A percentile compares a stretch with the other conserved stretches of the same genome.
Conservation (phyloP, 2,329 filamentous ascomycete genomes). For the Coniochaeta hoffmannii region DNA sequence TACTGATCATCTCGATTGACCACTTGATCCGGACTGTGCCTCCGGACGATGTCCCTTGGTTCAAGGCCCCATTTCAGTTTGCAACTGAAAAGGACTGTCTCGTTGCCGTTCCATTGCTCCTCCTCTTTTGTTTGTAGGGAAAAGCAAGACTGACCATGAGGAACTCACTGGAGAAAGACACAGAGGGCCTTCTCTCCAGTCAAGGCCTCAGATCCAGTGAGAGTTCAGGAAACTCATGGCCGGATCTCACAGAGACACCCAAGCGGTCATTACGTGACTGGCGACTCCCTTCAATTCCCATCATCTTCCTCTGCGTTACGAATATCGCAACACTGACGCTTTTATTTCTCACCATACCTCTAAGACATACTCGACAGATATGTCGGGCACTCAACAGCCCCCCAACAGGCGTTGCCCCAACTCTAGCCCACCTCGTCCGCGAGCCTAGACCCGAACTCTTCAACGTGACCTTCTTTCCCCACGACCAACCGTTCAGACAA, state of each 20-base stretch:
- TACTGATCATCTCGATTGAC: too few relatives aligned
- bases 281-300: background rate
- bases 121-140: too few relatives aligned
- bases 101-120: too few relatives aligned
- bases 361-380: background rate
- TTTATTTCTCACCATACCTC: background rate
- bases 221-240: background rate
- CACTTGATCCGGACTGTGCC: too few relatives aligned
- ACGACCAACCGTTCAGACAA: conserved; percentile 8
- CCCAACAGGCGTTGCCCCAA: conserved; percentile 7
- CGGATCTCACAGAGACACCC: background rate
- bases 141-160: background rate
- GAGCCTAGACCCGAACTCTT: conserved; percentile 4
- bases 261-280: background rate
- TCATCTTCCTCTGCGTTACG: background rate
- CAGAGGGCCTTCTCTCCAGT: background rate
- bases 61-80: too few relatives aligned
- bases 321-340: background rate
- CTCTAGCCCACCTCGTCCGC: background rate
- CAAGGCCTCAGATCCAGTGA: background rate
- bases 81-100: too few relatives aligned
- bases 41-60: too few relatives aligned
- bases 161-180: background rate
- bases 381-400: conserved; percentile 3
- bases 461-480: conserved; percentile 10